These are phyloP conservation scores for Prunus davidiana DNA, from an alignment of 306 rosid species.

Conservation along the genomic window DNA sequence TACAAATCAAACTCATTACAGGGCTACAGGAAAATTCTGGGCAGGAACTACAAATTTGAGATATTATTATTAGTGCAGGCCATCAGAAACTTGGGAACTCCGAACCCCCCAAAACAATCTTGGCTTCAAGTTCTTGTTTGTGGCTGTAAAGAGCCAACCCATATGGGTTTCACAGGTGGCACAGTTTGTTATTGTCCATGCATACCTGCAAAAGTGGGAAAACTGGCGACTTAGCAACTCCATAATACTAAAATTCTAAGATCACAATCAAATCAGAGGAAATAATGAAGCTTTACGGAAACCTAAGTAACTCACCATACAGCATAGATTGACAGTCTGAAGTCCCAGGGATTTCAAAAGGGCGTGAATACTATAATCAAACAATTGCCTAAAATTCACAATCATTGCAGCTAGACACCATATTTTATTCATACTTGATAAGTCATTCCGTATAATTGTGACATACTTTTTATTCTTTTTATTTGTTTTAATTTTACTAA, in stretches of 20 bases:
- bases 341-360: not conserved
- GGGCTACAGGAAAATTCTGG: not conserved
- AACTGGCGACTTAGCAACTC: slow-evolving; percentile 22
- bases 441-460: not conserved
- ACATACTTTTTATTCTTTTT: not conserved
- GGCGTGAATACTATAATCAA: not conserved
- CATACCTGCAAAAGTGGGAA: slow-evolving; percentile 57
- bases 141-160: slow-evolving; percentile 93
- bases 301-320: not conserved
- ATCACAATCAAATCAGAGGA: not conserved
- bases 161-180: slow-evolving; percentile 64
- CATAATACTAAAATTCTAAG: slow-evolving; percentile 4
- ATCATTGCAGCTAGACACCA: not conserved
- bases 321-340: not conserved
- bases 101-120: slow-evolving; percentile 82
- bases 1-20: slow-evolving; percentile 11
- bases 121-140: slow-evolving; percentile 63
- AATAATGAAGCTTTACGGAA: not conserved
- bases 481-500: not conserved
- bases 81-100: slow-evolving; percentile 70
- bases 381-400: not conserved
- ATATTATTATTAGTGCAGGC: slow-evolving; percentile 16
- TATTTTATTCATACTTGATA: not conserved
- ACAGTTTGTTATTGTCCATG: slow-evolving; percentile 77
- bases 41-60: not conserved